A percentile compares a stretch with the other conserved stretches of the same genome.
These are phyloP conservation scores for Zizania latifolia DNA, from an alignment of 176 grass and related monocot species.

Conservation along the genomic window DNA sequence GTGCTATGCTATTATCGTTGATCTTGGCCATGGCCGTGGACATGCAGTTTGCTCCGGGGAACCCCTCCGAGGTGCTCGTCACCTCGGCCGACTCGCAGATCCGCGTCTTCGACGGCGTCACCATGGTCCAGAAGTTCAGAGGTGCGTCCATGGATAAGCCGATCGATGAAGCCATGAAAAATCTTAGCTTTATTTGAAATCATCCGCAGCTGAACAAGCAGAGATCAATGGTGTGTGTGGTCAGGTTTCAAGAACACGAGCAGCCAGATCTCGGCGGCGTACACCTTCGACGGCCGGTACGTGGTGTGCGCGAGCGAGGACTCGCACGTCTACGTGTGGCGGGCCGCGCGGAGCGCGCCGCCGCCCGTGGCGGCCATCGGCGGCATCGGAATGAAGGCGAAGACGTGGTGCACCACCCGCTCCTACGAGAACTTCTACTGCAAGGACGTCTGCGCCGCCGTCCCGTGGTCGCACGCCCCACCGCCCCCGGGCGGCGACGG, in stretches of 20 bases:
- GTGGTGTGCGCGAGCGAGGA: conserved; percentile 84
- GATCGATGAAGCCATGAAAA: neutral
- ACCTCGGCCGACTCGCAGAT: conserved; percentile 97
- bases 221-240: neutral
- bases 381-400: conserved; percentile 50
- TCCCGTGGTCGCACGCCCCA: conserved; percentile 38
- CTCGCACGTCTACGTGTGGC: conserved; percentile 71
- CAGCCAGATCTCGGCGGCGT: conserved; percentile 89
- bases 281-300: conserved; percentile 65
- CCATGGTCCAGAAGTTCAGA: conserved; percentile 92
- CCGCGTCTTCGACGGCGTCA: conserved; percentile 72
- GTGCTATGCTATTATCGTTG: neutral
- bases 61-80: conserved; percentile 63
- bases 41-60: conserved; percentile 61
- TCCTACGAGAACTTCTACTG: conserved; percentile 95
- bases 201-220: neutral
- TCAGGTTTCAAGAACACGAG: conserved; percentile 92
- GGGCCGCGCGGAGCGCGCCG: conserved; percentile 21
- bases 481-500: conserved; percentile 2
- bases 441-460: conserved; percentile 85
- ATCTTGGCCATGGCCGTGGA: neutral
- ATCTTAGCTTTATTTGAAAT: neutral
- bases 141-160: conserved; percentile 24
- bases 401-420: conserved; percentile 57
- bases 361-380: conserved; percentile 14